Percentiles rank a stretch among this genome's conserved stretches.
These are phyloP conservation scores for Aquilaria malaccensis DNA, from an alignment of 345 rosid genomes.

Conservation along the genomic window DNA sequence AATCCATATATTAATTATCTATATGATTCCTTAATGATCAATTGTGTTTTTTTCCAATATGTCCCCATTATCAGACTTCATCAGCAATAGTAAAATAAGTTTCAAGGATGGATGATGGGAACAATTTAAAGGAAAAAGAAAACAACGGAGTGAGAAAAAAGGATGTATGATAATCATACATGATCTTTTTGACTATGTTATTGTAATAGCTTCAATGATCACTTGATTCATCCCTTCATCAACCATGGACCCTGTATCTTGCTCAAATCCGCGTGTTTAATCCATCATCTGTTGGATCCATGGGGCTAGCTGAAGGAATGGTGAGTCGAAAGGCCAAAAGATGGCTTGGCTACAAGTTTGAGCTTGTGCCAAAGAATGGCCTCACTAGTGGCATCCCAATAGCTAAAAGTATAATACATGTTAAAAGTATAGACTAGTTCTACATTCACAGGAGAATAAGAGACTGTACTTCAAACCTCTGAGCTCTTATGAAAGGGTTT, in stretches of 20 bases:
- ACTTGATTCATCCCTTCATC: conserved; percentile 92
- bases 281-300: conserved; percentile 84
- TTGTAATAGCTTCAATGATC: conserved; percentile 89
- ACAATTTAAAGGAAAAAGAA: conserved; percentile 53
- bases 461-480: conserved; percentile 14
- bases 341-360: conserved; percentile 86
- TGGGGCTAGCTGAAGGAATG: conserved; percentile 98
- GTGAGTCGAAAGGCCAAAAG: conserved; percentile 76
- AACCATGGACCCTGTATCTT: conserved; percentile 77
- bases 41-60: conserved; percentile 23
- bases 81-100: conserved; percentile 12
- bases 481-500: neutral
- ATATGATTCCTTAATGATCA: neutral
- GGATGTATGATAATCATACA: conserved; percentile 93
- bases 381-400: conserved; percentile 57
- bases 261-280: conserved; percentile 92
- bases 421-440: conserved; percentile 66
- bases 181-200: conserved; percentile 84
- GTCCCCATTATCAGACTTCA: conserved; percentile 46
- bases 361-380: conserved; percentile 62
- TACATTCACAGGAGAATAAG: conserved; percentile 55
- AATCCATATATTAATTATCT: neutral
- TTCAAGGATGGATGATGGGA: conserved; percentile 51
- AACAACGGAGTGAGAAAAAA: conserved; percentile 62
- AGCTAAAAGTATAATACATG: conserved; percentile 69